phyloP scores from a whole-genome alignment of 2,329 filamentous ascomycete genomes.

The Phaeomoniella chlamydospora region DNA sequence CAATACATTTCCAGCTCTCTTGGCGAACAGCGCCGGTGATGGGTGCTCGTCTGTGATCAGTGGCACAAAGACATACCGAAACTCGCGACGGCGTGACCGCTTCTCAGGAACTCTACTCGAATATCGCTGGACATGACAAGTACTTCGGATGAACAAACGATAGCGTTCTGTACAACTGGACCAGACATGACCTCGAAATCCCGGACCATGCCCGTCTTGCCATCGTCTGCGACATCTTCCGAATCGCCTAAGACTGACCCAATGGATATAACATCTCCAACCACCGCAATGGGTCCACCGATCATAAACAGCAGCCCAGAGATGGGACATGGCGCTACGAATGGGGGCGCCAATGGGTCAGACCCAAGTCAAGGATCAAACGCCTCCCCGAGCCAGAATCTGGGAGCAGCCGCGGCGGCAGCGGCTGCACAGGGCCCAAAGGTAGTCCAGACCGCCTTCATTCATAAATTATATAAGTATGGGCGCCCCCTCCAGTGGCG shows the following conservation, averaged over 20 bases:
- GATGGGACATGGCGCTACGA: slow-evolving; percentile 26
- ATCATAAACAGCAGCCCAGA: slow-evolving; percentile 30
- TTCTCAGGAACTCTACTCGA: too few relatives aligned
- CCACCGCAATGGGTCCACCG: slow-evolving; percentile 32
- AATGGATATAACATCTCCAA: slow-evolving; percentile 39
- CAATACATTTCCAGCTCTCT: too few relatives aligned
- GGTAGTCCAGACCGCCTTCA: slow-evolving; percentile 95
- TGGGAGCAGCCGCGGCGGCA: slow-evolving; percentile 22
- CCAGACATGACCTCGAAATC: not conserved
- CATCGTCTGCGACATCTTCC: not conserved
- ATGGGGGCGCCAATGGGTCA: slow-evolving; percentile 5
- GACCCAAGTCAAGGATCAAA: slow-evolving; percentile 12
- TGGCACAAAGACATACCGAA: too few relatives aligned
- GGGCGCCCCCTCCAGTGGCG: slow-evolving; percentile 14
- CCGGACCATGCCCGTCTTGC: not conserved
- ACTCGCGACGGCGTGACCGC: too few relatives aligned
- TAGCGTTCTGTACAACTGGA: not conserved
- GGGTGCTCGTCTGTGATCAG: too few relatives aligned
- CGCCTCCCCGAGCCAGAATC: slow-evolving; percentile 10
- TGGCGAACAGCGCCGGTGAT: too few relatives aligned
- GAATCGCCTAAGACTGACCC: slow-evolving; percentile 23
- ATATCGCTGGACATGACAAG: not conserved
- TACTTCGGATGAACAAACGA: not conserved
- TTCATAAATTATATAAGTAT: slow-evolving; percentile 97
- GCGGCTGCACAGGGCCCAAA: slow-evolving; percentile 73